Evolutionary conservation across 768 basidiomycete species (phyloP).

Genomic region (Lactifluus piperatus): DNA sequence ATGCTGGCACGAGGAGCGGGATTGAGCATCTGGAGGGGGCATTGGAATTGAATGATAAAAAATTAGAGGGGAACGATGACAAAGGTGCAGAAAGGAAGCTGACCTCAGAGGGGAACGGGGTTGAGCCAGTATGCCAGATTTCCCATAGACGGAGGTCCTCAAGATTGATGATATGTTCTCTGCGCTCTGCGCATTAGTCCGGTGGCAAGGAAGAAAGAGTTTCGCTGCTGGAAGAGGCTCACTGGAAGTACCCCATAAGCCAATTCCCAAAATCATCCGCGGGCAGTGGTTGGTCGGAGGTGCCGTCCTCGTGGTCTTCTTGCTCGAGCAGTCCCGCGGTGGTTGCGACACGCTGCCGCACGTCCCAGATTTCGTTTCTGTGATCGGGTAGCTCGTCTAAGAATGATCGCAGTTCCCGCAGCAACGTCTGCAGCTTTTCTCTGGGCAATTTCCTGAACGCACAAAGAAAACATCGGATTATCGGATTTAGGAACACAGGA

Average conservation of each 20-base stretch:
- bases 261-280: conserved; percentile 36
- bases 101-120: conserved; percentile 63
- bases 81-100: conserved; percentile 6
- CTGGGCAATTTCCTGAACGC: conserved; percentile 34
- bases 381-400: conserved; percentile 25
- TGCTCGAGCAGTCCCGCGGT: not conserved
- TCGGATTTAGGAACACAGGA: not conserved
- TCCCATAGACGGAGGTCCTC: conserved; percentile 54
- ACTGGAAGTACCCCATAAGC: conserved; percentile 29
- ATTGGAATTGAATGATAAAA: not conserved
- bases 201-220: not conserved
- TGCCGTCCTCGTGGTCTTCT: not conserved
- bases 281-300: conserved; percentile 4
- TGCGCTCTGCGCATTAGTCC: conserved; percentile 21
- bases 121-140: conserved; percentile 61
- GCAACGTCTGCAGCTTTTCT: conserved; percentile 29
- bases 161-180: conserved; percentile 36
- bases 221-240: not conserved
- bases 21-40: conserved; percentile 46
- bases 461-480: too few relatives aligned
- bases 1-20: conserved; percentile 57
- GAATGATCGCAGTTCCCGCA: conserved; percentile 35
- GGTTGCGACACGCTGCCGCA: not conserved
- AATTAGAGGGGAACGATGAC: not conserved
- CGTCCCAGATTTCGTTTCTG: not conserved